Evolutionary conservation across 2,329 filamentous ascomycete species (phyloP), one percentile per base, ranked within the genome.

Genomic region (Penicillium thymicola): DNA sequence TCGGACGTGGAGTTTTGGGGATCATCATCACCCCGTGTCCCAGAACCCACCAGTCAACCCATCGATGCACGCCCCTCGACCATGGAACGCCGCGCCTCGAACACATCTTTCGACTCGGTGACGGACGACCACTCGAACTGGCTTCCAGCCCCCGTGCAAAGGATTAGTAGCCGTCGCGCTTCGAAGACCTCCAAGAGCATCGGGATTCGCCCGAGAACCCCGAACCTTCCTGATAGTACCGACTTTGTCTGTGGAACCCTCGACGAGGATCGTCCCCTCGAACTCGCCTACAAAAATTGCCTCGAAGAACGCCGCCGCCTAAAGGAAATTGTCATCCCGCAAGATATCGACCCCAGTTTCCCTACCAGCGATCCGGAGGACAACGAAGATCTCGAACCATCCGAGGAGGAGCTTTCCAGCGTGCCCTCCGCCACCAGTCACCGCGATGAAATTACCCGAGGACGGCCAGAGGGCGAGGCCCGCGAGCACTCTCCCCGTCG

Each of bases 211-310:
- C 82, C 85, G 38, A 82, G 82, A 25, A 89, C 89, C 1, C 90
- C 90, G 2, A 91, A 96, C 70, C 81, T 99, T 11, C 94, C 94
- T 1, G 94, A 99, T 73, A 97, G 92, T 75, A 97, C 94, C 14
- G 94, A 99, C 73, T 99, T 99, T 64, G 94, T 99, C n/a, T 97
- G 94, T 69, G 94, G 94, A 57, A 99, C 94, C 1, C 81, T 99
- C 21, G 94, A 99, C 64, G 94, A 99, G 74, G 94, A 99, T 69
- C 87, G 91, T 43, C 91, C 92, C 3, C 77, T 97, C n/a, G 94
- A 99, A 72, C 91, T 92, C 64, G 93, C 91, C 0, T 99, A 97
- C 72, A 83, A 96, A 54, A 89, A 90, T 2, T 91, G 89, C 66
- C 82, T 95, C 56, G 89, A 92, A 67, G 87, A 90, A 54, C 87